A percentile compares a stretch with the other conserved stretches of the same genome.
Evolutionary conservation across 129 eudicot species (phyloP).

Genomic region (Rutidosis leptorrhynchoides): DNA sequence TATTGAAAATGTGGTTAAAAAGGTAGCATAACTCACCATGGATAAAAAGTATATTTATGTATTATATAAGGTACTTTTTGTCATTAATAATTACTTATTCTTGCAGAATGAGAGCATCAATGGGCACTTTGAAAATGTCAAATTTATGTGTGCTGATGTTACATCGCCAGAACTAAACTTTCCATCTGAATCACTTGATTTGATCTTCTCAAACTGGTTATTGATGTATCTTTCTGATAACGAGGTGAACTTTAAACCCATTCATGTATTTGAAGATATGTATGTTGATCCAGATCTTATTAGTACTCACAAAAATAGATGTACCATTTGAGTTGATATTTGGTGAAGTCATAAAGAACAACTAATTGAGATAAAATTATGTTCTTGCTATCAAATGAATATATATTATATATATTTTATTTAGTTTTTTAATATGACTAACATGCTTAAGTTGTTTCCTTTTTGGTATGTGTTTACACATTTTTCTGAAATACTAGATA

Average conservation of each 20-base stretch:
- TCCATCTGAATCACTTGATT: slow-evolving; percentile 68
- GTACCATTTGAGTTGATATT: neutral
- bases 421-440: neutral
- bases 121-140: slow-evolving; percentile 73
- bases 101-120: slow-evolving; percentile 87
- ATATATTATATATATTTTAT: too few species aligned
- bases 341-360: neutral
- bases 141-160: slow-evolving; percentile 95
- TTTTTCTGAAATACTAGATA: neutral
- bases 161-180: slow-evolving; percentile 73
- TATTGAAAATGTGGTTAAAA: slow-evolving; percentile 78
- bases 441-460: neutral
- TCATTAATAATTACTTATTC: neutral
- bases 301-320: neutral
- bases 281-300: neutral
- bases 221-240: slow-evolving; percentile 96
- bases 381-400: neutral
- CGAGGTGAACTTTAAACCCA: slow-evolving; percentile 51
- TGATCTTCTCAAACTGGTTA: slow-evolving; percentile 93
- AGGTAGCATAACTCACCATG: slow-evolving; percentile 45
- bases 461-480: neutral
- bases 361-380: neutral
- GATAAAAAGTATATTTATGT: slow-evolving; percentile 11
- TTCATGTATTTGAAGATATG: neutral
- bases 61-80: neutral